Evolutionary conservation across 305 asterid species (phyloP).

Genomic region (Fraxinus sp.): DNA sequence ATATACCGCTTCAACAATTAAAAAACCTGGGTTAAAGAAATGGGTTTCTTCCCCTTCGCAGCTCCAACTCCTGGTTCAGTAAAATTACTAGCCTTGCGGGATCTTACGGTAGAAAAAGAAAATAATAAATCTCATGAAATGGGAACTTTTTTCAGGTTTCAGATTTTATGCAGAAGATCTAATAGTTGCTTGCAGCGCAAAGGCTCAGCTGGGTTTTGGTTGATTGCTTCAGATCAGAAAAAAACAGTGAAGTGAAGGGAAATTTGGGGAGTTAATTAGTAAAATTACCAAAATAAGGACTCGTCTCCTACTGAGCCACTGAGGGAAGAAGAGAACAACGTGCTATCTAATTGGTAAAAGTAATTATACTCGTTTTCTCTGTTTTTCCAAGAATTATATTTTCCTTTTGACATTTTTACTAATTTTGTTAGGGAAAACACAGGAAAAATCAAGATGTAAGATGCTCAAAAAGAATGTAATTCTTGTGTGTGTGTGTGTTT

Average conservation of each 20-base stretch:
- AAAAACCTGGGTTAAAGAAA: slow-evolving; percentile 11
- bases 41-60: slow-evolving; percentile 4
- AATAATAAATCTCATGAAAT: slow-evolving; percentile 1
- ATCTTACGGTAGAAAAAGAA: slow-evolving; percentile 4
- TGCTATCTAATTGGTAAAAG: slow-evolving; percentile 4
- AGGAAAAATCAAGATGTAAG: not conserved
- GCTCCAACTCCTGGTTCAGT: slow-evolving; percentile 22
- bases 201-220: not conserved
- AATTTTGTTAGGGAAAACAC: not conserved
- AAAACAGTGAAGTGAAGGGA: not conserved
- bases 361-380: not conserved
- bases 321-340: slow-evolving; percentile 12
- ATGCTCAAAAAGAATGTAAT: not conserved
- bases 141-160: not conserved
- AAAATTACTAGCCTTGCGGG: slow-evolving; percentile 14
- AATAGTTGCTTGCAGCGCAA: not conserved
- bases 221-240: slow-evolving; percentile 30
- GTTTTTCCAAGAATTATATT: not conserved
- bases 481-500: too few species aligned
- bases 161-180: slow-evolving; percentile 18
- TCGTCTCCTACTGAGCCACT: slow-evolving; percentile 38
- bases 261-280: slow-evolving; percentile 18
- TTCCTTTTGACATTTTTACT: not conserved
- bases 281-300: slow-evolving; percentile 23
- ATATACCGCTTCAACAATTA: slow-evolving; percentile 25